Evolutionary conservation across 2,329 filamentous ascomycete genomes (phyloP).

Genomic region (Xylariaceae sp.): DNA sequence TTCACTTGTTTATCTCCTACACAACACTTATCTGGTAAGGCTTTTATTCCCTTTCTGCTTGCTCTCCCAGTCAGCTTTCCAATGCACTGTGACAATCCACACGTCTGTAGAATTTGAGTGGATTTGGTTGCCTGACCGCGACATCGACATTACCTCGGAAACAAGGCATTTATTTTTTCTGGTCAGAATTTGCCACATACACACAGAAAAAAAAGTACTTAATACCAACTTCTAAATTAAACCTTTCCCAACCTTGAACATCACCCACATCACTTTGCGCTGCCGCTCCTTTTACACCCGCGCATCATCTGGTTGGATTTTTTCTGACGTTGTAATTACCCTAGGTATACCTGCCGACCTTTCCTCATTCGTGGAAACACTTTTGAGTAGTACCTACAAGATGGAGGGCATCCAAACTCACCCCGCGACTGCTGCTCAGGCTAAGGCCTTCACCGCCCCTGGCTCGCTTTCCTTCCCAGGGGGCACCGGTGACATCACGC

Average conservation of each 20-base stretch:
- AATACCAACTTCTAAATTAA: no score
- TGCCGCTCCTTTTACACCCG: background rate
- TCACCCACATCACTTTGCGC: no score
- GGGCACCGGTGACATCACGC: conserved; percentile 79
- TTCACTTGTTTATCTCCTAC: conserved; percentile 97
- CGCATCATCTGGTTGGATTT: background rate
- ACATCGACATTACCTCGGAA: no score
- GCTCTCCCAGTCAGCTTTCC: conserved; percentile 15
- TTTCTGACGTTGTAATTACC: conserved; percentile 1
- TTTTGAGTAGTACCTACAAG: conserved; percentile 18
- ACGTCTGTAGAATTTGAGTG: background rate
- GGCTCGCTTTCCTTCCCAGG: conserved; percentile 91
- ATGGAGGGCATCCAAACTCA: conserved; percentile 58
- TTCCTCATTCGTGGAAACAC: conserved; percentile 15
- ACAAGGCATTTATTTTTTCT: background rate
- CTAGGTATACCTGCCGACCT: background rate
- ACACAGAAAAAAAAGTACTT: no score
- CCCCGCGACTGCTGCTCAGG: conserved; percentile 87
- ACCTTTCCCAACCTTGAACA: no score
- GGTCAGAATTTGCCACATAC: background rate
- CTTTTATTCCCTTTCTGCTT: conserved; percentile 23
- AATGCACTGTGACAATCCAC: background rate
- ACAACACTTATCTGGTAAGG: conserved; percentile 70
- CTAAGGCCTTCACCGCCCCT: conserved; percentile 92
- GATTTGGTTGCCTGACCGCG: background rate